Evolutionary conservation across 1,284 basidiomycete species (phyloP), one percentile per base, ranked within the genome.

Genomic region (Leccinum cinnamomeum): DNA sequence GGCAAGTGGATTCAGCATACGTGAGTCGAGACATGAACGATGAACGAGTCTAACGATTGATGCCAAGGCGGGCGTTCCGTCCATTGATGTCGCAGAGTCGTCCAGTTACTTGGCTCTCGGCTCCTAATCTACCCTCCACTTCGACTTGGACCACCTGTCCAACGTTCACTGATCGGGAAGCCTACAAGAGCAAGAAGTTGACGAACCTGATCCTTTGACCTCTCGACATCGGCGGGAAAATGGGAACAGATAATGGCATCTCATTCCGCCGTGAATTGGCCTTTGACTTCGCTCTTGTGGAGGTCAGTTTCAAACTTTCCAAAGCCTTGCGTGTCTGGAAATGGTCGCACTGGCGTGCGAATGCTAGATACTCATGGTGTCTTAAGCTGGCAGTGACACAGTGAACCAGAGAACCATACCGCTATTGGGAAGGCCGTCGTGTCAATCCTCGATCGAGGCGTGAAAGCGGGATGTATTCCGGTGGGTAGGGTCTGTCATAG

Each of bases 221-320:
- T 16, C 67, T 67, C 68, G 63, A 85, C 67, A 59, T 74, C 70
- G 60, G 69, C 83, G 62, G 79, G 75, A 64, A 79, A 85, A 2
- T 82, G 79, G 12, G 65, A 69, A 12, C 77, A 82, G 3, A 53
- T 59, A 0, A 84, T 64, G 3, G 72, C 68, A n/a, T 72, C 62
- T 71, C 65, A 61, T 35, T 71, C 70, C 53, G 35, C 33, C 5
- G 54, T 70, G 61, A 70, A 76, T 11, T 65, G 41, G 16, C 53
- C 65, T 14, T 56, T 64, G 56, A 84, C 77, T 11, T 85, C 82
- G 61, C 87, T 83, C 51, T 70, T 74, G 14, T 70, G 0, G 55
- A 41, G 1, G 67, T 69, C 0, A 84, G 78, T 57, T 82, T 81
- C 2, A 80, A n/a, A n/a, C n/a, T n/a, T n/a, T n/a, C n/a, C n/a